phyloP scores from a whole-genome alignment of 768 basidiomycete species.

The Lanmaoa rubissima region DNA sequence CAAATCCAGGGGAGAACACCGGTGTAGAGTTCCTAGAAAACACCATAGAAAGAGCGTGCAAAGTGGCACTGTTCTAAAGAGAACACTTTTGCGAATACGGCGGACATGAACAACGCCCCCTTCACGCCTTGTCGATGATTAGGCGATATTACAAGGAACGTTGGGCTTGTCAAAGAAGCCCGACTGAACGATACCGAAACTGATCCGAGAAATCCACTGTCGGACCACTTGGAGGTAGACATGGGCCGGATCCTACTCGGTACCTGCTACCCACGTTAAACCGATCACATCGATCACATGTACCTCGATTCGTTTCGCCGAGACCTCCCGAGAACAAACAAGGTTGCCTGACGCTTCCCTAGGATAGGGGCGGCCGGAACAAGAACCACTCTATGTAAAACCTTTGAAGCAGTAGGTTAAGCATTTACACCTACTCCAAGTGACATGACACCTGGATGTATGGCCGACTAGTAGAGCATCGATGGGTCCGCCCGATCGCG shows the following conservation, averaged over 20 bases:
- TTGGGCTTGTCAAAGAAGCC: constrained; percentile 8
- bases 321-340: constrained; percentile 2
- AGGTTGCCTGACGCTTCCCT: background rate
- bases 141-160: constrained; percentile 28
- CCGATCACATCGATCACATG: too few relatives aligned
- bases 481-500: too few relatives aligned
- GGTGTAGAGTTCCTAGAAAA: constrained; percentile 15
- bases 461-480: too few relatives aligned
- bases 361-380: constrained; percentile 13
- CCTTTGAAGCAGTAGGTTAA: background rate
- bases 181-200: constrained; percentile 3
- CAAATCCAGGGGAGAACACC: constrained; percentile 13
- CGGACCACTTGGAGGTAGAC: background rate
- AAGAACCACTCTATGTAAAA: constrained; percentile 2
- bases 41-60: constrained; percentile 22
- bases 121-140: constrained; percentile 20
- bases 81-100: constrained; percentile 20
- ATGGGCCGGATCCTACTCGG: background rate
- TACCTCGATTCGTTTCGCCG: constrained; percentile 12
- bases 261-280: background rate
- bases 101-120: constrained; percentile 30
- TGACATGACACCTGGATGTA: background rate
- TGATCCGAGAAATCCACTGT: constrained; percentile 19
- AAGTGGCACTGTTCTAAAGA: constrained; percentile 20
- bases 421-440: background rate